These are phyloP conservation scores for Phytophthora pseudosyringae DNA, from an alignment of 352 stramenopile genomes.

Conservation along the genomic window DNA sequence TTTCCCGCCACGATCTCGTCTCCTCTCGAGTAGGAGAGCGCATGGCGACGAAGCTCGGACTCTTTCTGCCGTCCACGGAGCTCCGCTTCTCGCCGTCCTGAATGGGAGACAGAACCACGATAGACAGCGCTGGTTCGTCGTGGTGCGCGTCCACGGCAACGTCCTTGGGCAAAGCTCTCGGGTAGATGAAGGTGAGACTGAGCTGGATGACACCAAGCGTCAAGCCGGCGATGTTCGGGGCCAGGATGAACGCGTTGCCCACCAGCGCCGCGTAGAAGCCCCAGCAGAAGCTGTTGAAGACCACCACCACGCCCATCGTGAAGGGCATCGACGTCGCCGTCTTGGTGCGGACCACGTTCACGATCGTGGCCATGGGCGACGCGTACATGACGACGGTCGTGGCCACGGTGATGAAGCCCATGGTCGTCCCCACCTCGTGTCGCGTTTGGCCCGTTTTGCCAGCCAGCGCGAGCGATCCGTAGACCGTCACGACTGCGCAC, in stretches of 20 bases:
- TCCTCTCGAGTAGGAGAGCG: slow-evolving; percentile 22
- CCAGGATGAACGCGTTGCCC: slow-evolving; percentile 42
- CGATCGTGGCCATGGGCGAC: slow-evolving; percentile 52
- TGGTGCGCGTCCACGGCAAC: not conserved
- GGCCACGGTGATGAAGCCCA: slow-evolving; percentile 46
- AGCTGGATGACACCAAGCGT: slow-evolving; percentile 41
- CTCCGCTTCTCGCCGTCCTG: slow-evolving; percentile 25
- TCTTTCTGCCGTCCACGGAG: slow-evolving; percentile 10
- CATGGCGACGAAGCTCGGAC: slow-evolving; percentile 24
- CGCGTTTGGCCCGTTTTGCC: slow-evolving; percentile 33
- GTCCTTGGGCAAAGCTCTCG: slow-evolving; percentile 35
- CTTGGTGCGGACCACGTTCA: slow-evolving; percentile 44
- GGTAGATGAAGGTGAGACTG: slow-evolving; percentile 50
- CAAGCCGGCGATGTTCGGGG: slow-evolving; percentile 38
- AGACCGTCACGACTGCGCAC: slow-evolving; percentile 35
- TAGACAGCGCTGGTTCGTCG: slow-evolving; percentile 14
- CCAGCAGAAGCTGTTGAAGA: slow-evolving; percentile 59
- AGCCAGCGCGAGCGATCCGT: slow-evolving; percentile 31
- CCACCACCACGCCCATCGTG: slow-evolving; percentile 48
- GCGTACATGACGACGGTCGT: slow-evolving; percentile 51
- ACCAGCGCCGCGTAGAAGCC: slow-evolving; percentile 46
- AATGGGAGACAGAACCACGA: slow-evolving; percentile 25
- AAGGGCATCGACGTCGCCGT: slow-evolving; percentile 53
- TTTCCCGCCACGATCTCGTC: slow-evolving; percentile 11
- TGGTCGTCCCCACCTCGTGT: slow-evolving; percentile 22